These are phyloP conservation scores for Plasmodium knowlesi DNA, from an alignment of 169 alveolate genomes.

Conservation along the genomic window DNA sequence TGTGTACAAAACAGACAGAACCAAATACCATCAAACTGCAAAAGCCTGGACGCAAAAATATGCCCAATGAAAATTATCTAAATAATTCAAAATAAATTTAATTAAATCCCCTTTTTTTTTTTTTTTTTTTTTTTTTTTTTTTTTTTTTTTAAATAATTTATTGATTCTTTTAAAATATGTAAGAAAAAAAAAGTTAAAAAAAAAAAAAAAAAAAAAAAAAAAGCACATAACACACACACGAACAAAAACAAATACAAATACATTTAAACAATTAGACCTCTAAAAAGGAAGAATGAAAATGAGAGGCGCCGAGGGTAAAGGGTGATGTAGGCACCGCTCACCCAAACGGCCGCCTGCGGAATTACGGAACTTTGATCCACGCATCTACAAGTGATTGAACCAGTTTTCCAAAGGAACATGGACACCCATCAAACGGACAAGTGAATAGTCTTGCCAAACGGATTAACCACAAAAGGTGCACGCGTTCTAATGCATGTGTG, in stretches of 20 bases:
- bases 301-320: neutral
- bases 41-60: conserved; percentile 99
- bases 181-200: conserved; percentile 8
- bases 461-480: neutral
- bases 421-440: too few relatives aligned
- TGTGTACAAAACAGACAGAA: conserved; percentile 94
- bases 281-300: neutral
- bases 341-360: neutral
- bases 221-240: too few relatives aligned
- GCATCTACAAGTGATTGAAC: neutral
- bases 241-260: neutral
- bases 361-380: neutral
- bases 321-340: neutral
- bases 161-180: conserved; percentile 15
- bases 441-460: neutral
- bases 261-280: neutral
- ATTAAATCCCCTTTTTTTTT: conserved; percentile 30
- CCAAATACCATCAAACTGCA: conserved; percentile 96
- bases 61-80: conserved; percentile 88
- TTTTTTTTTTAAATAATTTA: conserved; percentile 23
- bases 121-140: too few relatives aligned
- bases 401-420: neutral
- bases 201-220: conserved; percentile 30
- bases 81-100: conserved; percentile 23
- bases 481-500: neutral